Conservation (phyloP, 805 yeast genomes). For the Yarrowia porcina region DNA sequence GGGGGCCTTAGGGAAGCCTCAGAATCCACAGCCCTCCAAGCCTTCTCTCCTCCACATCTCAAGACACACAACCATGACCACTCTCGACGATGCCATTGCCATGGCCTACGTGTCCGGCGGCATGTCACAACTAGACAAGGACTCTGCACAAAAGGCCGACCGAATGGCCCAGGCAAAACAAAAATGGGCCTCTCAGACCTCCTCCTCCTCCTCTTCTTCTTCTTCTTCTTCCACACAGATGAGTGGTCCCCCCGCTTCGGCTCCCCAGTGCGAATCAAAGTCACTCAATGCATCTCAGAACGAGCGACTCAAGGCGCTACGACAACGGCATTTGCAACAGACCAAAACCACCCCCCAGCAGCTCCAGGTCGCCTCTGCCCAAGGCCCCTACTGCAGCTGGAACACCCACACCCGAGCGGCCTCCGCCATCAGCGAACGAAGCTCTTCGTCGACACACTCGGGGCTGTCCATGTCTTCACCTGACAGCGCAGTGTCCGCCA, state of each 20-base stretch:
- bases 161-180: constrained; percentile 20
- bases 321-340: neutral
- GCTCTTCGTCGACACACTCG: neutral
- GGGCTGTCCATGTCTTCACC: constrained; percentile 8
- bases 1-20: neutral
- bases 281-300: constrained; percentile 19
- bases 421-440: neutral
- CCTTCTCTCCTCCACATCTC: no score
- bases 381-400: neutral
- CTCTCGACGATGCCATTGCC: constrained; percentile 14
- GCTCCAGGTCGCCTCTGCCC: neutral
- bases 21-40: neutral
- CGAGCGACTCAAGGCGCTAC: constrained; percentile 21
- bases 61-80: neutral
- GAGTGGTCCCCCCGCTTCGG: neutral
- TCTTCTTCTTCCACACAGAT: no score
- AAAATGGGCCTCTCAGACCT: neutral
- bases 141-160: neutral
- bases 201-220: no score
- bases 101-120: constrained; percentile 16
- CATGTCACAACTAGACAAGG: neutral
- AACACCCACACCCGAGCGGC: neutral
- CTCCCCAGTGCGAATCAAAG: neutral
- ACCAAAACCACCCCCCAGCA: no score
- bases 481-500: constrained; percentile 4